Base-by-base conservation (phyloP, 768 basidiomycete species). In the Gloeopeniophorella convolvens region DNA sequence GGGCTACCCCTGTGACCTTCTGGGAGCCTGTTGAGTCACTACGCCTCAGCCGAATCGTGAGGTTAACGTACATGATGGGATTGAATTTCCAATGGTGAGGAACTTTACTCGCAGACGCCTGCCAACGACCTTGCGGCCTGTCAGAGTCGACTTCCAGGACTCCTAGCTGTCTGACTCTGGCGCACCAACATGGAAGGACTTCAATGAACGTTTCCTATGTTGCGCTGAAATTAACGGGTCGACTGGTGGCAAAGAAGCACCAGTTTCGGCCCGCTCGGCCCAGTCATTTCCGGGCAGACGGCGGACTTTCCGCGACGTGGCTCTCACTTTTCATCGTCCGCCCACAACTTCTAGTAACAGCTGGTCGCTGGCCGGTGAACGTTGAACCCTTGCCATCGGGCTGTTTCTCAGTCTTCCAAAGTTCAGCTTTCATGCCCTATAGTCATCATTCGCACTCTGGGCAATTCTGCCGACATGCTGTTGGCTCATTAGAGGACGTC, bases 391-490 rank as follows among this genome's bases (percentile, higher is more conserved):
- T 43, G 20, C 21, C 36, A 12, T 40, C 35, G n/a, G n/a, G n/a
- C n/a, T 4, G 33, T 34, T 35, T 13, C 15, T 18, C 5, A n/a
- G 21, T 13, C 16, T 44, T 44, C 12, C 27, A 31, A 31, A 15
- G n/a, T n/a, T n/a, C n/a, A n/a, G 12, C 50, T 21, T 13, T 26
- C 42, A 80, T 80, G 79, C 83, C 82, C 51, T 70, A 79, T 60
- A 87, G 83, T 62, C 89, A 90, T 63, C 91, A 93, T 66, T 91
- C 88, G 16, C 92, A 96, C 62, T 95, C 90, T 0, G 92, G 93
- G 26, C 84, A 94, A 61, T 95, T 93, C 69, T 95, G 94, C 72
- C 83, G 80, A 56, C 94, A 97, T 62, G 95, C 91, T 3, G 71
- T 73, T 11, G 92, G 92, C 6, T 70, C 73, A 1, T 73, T 99